Conservation (phyloP, 257 asterid species). For the Jacaranda mimosifolia region DNA sequence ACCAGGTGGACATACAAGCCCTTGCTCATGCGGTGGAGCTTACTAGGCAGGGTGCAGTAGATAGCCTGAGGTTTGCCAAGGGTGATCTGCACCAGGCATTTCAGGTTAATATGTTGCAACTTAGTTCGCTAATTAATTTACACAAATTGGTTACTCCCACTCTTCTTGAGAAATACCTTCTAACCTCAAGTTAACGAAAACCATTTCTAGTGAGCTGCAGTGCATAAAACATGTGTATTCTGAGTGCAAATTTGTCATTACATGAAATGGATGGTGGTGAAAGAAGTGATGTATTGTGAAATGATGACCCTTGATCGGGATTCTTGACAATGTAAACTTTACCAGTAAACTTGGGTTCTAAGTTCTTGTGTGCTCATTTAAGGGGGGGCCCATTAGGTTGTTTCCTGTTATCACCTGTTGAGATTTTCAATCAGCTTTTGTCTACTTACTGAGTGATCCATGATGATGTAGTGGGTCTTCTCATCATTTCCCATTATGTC, state of each 20-base stretch:
- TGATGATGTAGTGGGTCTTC: neutral
- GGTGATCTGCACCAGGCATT: slow-evolving; percentile 92
- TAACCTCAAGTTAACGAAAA: neutral
- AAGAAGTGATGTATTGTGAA: neutral
- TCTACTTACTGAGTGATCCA: neutral
- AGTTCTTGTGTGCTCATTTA: neutral
- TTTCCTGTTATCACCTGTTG: neutral
- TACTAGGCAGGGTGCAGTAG: slow-evolving; percentile 97
- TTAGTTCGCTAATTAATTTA: slow-evolving; percentile 2
- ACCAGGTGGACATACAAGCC: slow-evolving; percentile 96
- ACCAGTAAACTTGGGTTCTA: neutral
- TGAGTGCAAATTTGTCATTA: neutral
- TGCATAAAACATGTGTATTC: neutral
- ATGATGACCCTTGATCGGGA: neutral
- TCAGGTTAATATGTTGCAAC: slow-evolving; percentile 65
- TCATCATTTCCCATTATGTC: slow-evolving; percentile 1
- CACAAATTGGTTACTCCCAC: slow-evolving; percentile 1
- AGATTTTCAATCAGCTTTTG: too few species aligned
- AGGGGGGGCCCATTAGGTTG: slow-evolving; percentile 16
- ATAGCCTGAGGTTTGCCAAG: slow-evolving; percentile 95
- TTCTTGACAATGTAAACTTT: neutral
- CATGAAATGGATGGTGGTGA: slow-evolving; percentile 10
- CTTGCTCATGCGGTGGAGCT: slow-evolving; percentile 99
- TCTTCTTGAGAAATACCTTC: slow-evolving; percentile 1
- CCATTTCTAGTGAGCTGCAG: neutral